Conservation (phyloP, 1,284 basidiomycete species). For the Trichosporon faecale region DNA sequence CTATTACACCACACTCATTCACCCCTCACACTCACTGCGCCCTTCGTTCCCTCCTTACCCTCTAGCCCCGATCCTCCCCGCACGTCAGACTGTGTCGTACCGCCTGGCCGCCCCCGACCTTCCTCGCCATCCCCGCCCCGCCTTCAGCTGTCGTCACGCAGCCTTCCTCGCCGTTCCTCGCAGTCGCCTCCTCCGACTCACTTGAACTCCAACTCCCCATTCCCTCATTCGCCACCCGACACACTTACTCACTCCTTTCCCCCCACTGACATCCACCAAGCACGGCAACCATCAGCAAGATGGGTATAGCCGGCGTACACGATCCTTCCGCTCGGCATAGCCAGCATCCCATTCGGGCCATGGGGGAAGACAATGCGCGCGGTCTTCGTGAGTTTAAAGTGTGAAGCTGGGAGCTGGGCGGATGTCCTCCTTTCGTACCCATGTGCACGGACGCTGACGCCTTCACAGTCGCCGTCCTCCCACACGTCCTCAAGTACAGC, state of each 20-base stretch:
- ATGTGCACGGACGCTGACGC: conserved; percentile 12
- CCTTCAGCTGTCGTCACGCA: background rate
- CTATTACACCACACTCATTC: background rate
- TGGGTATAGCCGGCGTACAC: background rate
- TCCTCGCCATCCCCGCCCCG: background rate
- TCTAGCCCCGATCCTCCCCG: background rate
- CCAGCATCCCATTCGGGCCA: background rate
- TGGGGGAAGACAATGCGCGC: background rate
- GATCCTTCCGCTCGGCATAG: background rate
- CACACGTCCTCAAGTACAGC: conserved; percentile 12
- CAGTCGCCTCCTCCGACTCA: background rate
- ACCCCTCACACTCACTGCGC: background rate
- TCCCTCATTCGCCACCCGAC: background rate
- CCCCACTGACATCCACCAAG: background rate
- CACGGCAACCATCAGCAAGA: background rate
- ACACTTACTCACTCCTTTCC: background rate
- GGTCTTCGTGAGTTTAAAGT: background rate
- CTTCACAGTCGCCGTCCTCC: conserved; percentile 17
- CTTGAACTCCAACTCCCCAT: background rate
- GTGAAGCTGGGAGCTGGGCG: background rate
- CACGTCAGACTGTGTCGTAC: background rate
- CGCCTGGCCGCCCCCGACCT: background rate
- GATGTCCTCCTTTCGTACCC: background rate
- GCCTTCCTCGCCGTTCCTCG: background rate
- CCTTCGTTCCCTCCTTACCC: background rate